These are phyloP conservation scores for Fomitopsis palustris DNA, from an alignment of 1,284 basidiomycete species.

Conservation along the genomic window DNA sequence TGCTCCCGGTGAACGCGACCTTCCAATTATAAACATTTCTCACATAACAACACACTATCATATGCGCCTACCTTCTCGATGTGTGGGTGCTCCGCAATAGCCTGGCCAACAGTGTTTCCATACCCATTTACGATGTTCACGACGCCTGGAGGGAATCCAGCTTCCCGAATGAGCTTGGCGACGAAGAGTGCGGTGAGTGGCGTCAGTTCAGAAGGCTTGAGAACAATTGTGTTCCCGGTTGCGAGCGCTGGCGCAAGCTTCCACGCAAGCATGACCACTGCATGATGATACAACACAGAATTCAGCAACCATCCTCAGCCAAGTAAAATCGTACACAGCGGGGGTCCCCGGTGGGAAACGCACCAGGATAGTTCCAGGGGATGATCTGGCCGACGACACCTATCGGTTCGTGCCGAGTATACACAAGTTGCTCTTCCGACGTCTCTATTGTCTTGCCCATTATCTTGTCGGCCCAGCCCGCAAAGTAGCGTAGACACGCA, in stretches of 20 bases:
- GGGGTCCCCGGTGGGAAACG: slow-evolving; percentile 16
- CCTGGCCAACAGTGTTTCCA: slow-evolving; percentile 63
- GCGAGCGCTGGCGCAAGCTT: slow-evolving; percentile 86
- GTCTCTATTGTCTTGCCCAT: slow-evolving; percentile 81
- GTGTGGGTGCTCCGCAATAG: slow-evolving; percentile 59
- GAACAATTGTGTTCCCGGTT: slow-evolving; percentile 77
- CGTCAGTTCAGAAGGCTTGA: slow-evolving; percentile 91
- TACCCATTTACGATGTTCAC: slow-evolving; percentile 70
- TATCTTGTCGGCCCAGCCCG: slow-evolving; percentile 87
- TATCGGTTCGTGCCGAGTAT: slow-evolving; percentile 90
- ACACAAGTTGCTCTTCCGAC: slow-evolving; percentile 66
- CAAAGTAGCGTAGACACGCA: slow-evolving; percentile 67
- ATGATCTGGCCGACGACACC: slow-evolving; percentile 90
- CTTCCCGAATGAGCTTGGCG: slow-evolving; percentile 44
- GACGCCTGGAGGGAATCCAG: slow-evolving; percentile 68
- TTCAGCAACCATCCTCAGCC: too few relatives aligned
- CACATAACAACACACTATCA: neutral
- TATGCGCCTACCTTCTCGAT: slow-evolving; percentile 48
- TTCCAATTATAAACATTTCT: neutral
- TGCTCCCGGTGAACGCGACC: slow-evolving; percentile 74
- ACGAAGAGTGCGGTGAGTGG: slow-evolving; percentile 76
- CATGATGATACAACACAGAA: too few relatives aligned
- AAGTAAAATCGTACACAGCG: neutral
- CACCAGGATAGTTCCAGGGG: slow-evolving; percentile 74
- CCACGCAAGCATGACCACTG: slow-evolving; percentile 76